These are phyloP conservation scores for Mycena kentingensis DNA, from an alignment of 768 basidiomycete genomes.

Conservation along the genomic window DNA sequence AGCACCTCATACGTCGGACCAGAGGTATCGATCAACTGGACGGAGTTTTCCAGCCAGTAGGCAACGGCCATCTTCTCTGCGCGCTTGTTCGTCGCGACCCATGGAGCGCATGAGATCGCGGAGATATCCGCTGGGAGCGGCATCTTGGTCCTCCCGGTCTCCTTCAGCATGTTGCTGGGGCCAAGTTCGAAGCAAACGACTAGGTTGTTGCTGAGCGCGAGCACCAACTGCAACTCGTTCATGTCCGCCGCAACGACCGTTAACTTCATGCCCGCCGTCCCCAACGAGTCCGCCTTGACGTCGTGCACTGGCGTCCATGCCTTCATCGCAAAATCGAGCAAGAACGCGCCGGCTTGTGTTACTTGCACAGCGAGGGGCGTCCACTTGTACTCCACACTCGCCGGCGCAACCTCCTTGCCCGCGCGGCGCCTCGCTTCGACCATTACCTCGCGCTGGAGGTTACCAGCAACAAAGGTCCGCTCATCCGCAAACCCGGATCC, in stretches of 20 bases:
- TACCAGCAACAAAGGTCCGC: conserved; percentile 64
- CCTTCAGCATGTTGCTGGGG: conserved; percentile 32
- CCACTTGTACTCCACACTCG: conserved; percentile 36
- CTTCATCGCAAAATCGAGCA: conserved; percentile 57
- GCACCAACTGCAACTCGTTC: conserved; percentile 65
- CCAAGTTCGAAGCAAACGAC: conserved; percentile 54
- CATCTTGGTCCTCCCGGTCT: conserved; percentile 11
- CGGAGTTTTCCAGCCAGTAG: conserved; percentile 71
- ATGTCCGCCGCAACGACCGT: conserved; percentile 70
- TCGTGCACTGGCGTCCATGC: conserved; percentile 43
- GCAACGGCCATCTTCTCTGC: conserved; percentile 59
- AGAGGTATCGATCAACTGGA: conserved; percentile 54
- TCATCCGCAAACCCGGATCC: conserved; percentile 47
- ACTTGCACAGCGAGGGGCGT: conserved; percentile 74
- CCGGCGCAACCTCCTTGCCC: background rate
- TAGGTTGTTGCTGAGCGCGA: conserved; percentile 59
- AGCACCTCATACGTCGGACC: conserved; percentile 25
- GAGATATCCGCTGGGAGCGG: conserved; percentile 55
- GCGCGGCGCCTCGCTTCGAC: background rate
- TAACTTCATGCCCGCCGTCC: conserved; percentile 18
- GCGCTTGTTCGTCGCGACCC: conserved; percentile 48
- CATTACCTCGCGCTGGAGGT: conserved; percentile 36
- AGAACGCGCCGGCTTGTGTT: conserved; percentile 53
- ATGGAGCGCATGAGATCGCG: conserved; percentile 63
- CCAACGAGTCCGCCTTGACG: conserved; percentile 37